Evolutionary conservation across 2,329 filamentous ascomycete genomes (phyloP).

Genomic region (Aspergillus fructus): DNA sequence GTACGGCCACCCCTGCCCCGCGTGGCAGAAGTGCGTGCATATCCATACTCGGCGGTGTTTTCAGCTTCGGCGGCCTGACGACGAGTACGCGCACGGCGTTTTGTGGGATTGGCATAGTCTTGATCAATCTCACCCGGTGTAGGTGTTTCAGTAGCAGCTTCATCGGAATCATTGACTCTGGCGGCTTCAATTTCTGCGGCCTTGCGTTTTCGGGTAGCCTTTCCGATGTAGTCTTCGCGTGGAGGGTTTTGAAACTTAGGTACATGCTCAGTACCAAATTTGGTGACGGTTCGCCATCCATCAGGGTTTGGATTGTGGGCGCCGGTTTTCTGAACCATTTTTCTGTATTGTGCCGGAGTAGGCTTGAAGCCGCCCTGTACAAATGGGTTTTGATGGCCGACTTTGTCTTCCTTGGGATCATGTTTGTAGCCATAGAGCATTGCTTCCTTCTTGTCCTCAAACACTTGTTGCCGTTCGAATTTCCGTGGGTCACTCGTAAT

Average conservation of each 20-base stretch:
- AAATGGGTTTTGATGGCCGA: conserved; percentile 58
- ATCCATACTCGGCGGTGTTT: conserved; percentile 14
- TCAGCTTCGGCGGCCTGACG: conserved; percentile 24
- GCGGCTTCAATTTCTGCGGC: conserved; percentile 35
- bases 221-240: conserved; percentile 25
- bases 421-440: conserved; percentile 61
- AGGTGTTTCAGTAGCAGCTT: conserved; percentile 24
- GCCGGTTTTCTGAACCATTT: conserved; percentile 37
- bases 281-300: conserved; percentile 40
- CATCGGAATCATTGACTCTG: conserved; percentile 27
- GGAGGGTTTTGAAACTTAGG: conserved; percentile 38
- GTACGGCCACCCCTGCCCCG: conserved; percentile 31
- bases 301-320: conserved; percentile 42
- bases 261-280: conserved; percentile 36
- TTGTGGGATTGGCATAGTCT: conserved; percentile 25
- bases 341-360: conserved; percentile 42
- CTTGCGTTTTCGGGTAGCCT: conserved; percentile 39
- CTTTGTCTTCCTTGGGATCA: conserved; percentile 48
- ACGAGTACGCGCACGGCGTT: conserved; percentile 35
- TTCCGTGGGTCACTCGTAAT: conserved; percentile 52
- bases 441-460: conserved; percentile 61
- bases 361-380: conserved; percentile 51
- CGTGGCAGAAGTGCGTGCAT: conserved; percentile 15
- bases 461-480: conserved; percentile 50
- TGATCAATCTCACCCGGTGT: conserved; percentile 28